Percentiles rank a stretch among this genome's conserved stretches.
Conservation (phyloP, 2,329 filamentous ascomycete species). For the Sarocladium strictum region DNA sequence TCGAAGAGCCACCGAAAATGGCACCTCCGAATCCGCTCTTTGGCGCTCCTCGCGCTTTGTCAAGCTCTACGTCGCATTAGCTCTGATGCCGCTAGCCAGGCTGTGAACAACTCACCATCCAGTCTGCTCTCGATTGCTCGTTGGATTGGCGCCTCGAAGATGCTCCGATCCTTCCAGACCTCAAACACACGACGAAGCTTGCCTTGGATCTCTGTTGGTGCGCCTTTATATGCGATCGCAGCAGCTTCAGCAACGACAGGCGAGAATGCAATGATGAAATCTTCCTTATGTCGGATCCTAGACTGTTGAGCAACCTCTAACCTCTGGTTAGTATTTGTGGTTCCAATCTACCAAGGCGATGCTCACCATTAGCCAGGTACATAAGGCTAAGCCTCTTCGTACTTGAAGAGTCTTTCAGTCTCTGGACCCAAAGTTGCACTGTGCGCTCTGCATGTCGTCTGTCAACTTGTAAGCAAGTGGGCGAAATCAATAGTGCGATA, state of each 20-base stretch:
- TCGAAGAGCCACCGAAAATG: conserved; percentile 46
- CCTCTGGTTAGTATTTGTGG: conserved; percentile 1
- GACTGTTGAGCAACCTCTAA: conserved; percentile 93
- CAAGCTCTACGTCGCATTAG: conserved; percentile 44
- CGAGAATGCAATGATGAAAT: conserved; percentile 88
- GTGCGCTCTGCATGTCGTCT: conserved; percentile 91
- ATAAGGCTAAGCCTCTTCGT: conserved; percentile 84
- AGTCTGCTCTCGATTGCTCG: conserved; percentile 73
- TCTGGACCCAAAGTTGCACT: conserved; percentile 84
- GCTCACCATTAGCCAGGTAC: conserved; percentile 88
- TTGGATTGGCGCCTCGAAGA: conserved; percentile 79
- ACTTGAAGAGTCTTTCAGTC: conserved; percentile 79
- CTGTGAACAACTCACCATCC: conserved; percentile 54
- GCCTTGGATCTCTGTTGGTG: conserved; percentile 76
- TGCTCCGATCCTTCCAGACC: conserved; percentile 82
- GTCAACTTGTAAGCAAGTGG: conserved; percentile 11
- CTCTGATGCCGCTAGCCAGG: neutral
- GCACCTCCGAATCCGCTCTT: conserved; percentile 53
- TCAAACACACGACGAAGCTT: conserved; percentile 88
- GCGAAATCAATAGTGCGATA: too few relatives aligned
- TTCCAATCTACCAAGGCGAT: neutral
- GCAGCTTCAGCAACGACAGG: conserved; percentile 91
- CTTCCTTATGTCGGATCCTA: conserved; percentile 83
- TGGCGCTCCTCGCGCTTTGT: conserved; percentile 49
- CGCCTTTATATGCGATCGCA: conserved; percentile 82